Conservation (phyloP, 2,329 filamentous ascomycete genomes). For the Verticillium zaregamsianum region DNA sequence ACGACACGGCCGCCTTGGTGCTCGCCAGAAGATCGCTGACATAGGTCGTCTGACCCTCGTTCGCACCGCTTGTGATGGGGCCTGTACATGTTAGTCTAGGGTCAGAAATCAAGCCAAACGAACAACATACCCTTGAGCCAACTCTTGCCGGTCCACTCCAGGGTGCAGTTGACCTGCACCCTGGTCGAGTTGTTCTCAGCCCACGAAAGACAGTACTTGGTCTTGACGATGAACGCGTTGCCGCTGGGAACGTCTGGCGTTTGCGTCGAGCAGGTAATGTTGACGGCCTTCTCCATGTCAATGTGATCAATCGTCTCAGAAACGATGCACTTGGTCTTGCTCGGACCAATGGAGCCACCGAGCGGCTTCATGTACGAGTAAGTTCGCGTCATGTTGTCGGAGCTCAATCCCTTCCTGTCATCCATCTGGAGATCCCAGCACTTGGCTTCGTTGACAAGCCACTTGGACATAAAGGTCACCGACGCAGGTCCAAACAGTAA, state of each 20-base stretch:
- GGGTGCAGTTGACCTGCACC: constrained; percentile 80
- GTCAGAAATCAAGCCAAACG: not conserved
- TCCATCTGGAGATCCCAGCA: constrained; percentile 83
- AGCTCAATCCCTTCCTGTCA: constrained; percentile 72
- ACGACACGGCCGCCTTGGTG: constrained; percentile 68
- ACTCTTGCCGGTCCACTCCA: constrained; percentile 97
- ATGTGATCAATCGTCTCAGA: constrained; percentile 78
- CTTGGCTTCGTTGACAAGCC: constrained; percentile 82
- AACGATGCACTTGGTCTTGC: constrained; percentile 90
- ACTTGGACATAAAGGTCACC: constrained; percentile 77
- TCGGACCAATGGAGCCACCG: constrained; percentile 78
- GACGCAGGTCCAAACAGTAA: constrained; percentile 82
- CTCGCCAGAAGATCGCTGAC: constrained; percentile 74
- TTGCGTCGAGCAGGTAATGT: constrained; percentile 76
- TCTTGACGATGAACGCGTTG: constrained; percentile 87
- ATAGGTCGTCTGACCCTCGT: constrained; percentile 81
- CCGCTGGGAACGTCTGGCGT: constrained; percentile 95
- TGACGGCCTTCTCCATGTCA: constrained; percentile 83
- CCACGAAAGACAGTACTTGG: constrained; percentile 93
- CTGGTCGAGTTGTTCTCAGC: constrained; percentile 80
- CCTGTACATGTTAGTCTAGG: constrained; percentile 47
- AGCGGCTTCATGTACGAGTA: constrained; percentile 93
- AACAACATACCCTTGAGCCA: constrained; percentile 82
- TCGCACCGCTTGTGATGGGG: constrained; percentile 92
- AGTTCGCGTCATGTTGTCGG: constrained; percentile 68